phyloP scores from a whole-genome alignment of 1,284 basidiomycete genomes.

The Ceratobasidium sp. region DNA sequence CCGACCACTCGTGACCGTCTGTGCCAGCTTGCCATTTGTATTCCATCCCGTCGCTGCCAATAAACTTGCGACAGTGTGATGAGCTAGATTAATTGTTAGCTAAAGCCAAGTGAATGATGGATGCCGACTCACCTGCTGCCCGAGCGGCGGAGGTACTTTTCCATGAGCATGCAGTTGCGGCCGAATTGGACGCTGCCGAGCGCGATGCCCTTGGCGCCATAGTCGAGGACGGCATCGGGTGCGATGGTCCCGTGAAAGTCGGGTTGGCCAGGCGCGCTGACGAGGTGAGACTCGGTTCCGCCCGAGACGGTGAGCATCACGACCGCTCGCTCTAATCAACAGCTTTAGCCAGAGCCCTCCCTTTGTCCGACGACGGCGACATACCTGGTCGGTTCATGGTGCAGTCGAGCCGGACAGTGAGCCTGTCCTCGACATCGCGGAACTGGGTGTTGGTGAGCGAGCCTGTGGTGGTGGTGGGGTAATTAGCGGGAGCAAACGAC shows the following conservation, averaged over 20 bases:
- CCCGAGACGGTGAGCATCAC: slow-evolving; percentile 36
- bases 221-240: slow-evolving; percentile 32
- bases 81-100: background rate
- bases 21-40: slow-evolving; percentile 32
- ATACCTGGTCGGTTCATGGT: slow-evolving; percentile 34
- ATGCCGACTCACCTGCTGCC: slow-evolving; percentile 13
- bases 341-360: background rate
- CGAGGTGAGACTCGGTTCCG: slow-evolving; percentile 26
- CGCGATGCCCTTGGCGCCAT: slow-evolving; percentile 33
- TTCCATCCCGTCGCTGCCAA: slow-evolving; percentile 35
- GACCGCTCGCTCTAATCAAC: slow-evolving; percentile 11
- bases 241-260: slow-evolving; percentile 35
- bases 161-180: slow-evolving; percentile 33
- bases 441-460: slow-evolving; percentile 36
- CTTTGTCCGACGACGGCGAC: background rate
- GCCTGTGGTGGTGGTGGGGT: background rate
- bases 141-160: slow-evolving; percentile 34
- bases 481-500: slow-evolving; percentile 7
- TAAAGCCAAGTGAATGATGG: background rate
- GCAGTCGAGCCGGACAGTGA: slow-evolving; percentile 33
- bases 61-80: slow-evolving; percentile 29
- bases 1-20: slow-evolving; percentile 33
- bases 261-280: slow-evolving; percentile 28
- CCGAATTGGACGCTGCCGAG: slow-evolving; percentile 31
- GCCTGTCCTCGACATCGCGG: slow-evolving; percentile 34